Conservation (phyloP, 2,329 filamentous ascomycete genomes). For the Ophiostoma montium region DNA sequence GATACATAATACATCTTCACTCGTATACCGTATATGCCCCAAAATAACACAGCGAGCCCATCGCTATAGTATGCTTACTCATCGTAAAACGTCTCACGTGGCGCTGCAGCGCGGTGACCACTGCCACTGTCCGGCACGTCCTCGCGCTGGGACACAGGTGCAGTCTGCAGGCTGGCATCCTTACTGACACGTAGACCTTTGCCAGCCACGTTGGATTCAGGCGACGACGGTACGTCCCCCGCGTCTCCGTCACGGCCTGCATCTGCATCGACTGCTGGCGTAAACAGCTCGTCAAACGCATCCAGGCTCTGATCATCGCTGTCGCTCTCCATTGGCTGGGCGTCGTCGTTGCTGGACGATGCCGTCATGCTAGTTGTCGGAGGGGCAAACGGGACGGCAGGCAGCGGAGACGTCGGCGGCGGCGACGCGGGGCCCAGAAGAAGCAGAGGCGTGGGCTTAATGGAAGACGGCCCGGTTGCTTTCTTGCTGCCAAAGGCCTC, state of each 20-base stretch:
- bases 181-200: neutral
- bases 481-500: no score
- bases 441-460: neutral
- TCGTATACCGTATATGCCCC: no score
- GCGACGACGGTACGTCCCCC: neutral
- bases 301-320: neutral
- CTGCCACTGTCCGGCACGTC: no score
- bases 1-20: neutral
- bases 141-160: no score
- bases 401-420: slow-evolving; percentile 8
- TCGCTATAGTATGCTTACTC: no score
- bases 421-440: slow-evolving; percentile 1
- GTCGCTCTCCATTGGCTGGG: neutral
- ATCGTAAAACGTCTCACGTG: no score
- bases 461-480: no score
- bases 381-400: slow-evolving; percentile 3
- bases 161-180: no score
- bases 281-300: neutral
- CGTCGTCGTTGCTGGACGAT: neutral
- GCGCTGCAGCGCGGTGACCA: no score
- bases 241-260: neutral
- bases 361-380: no score
- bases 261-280: no score
- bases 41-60: no score
- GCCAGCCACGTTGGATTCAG: neutral